Evolutionary conservation across 169 alveolate species (phyloP).

Genomic region (Plasmodium vivax): DNA sequence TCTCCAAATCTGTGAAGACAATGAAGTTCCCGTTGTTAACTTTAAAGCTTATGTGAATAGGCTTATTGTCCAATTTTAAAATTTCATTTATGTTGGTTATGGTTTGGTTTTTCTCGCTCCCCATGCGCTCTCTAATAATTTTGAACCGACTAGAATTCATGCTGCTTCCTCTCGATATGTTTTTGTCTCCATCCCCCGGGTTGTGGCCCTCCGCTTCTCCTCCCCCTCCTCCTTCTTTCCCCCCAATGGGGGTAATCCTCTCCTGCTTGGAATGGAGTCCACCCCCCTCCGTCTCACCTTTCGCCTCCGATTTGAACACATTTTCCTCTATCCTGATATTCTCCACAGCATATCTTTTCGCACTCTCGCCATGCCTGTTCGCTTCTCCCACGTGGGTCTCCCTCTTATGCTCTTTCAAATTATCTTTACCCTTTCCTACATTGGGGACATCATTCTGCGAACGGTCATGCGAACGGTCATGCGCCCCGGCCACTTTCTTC

Average conservation of each 20-base stretch:
- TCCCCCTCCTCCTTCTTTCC: background rate
- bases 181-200: background rate
- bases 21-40: slow-evolving; percentile 73
- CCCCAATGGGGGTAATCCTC: background rate
- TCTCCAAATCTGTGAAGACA: slow-evolving; percentile 59
- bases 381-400: background rate
- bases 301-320: slow-evolving; percentile 1
- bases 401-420: background rate
- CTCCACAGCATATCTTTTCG: background rate
- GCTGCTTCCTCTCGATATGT: background rate
- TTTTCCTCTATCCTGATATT: background rate
- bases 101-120: slow-evolving; percentile 26
- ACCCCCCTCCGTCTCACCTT: background rate
- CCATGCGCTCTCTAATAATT: slow-evolving; percentile 32
- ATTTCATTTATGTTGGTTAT: slow-evolving; percentile 66
- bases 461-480: background rate
- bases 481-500: background rate
- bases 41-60: slow-evolving; percentile 62
- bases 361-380: background rate
- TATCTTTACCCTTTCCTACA: background rate
- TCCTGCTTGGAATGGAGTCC: background rate
- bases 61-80: slow-evolving; percentile 64
- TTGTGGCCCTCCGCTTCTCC: background rate
- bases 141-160: background rate
- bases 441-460: background rate